Evolutionary conservation across 1,284 basidiomycete species (phyloP), one percentile per base, ranked within the genome.

Genomic region (Pseudozyma hubeiensis): DNA sequence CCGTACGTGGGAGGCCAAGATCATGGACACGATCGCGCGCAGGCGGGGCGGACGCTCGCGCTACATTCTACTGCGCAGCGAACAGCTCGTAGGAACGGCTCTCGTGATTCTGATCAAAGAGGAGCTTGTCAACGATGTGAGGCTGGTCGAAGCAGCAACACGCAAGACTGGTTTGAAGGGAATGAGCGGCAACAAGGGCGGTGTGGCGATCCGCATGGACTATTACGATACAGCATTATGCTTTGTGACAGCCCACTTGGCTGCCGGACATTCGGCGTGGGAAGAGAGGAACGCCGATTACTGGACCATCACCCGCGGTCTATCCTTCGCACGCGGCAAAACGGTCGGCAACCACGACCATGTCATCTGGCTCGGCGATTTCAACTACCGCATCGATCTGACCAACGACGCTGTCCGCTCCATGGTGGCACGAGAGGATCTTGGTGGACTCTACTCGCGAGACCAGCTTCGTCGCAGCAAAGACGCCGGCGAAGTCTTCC

Each of bases 111-210:
- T 97, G 35, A 91, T 94, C 51, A 93, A 92, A 85, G 86, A 89
- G 16, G 89, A 90, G 50, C 82, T 98, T 46, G 90, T 92, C 1
- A 87, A 89, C 19, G 88, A 91, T 35, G 92, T 99, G 53, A 89
- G 93, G 47, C 92, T 92, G 64, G 93, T 99, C 8, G 97, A 99
- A 85, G 94, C 91, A 4, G 88, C 94, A 5, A 91, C 92, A 33
- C 91, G 93, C 77, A 99, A 99, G 93, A 99, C 97, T 5, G 97
- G 97, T 19, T 87, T 99, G 40, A 90, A 93, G 59, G 97, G 97
- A 14, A 94, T 99, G 89, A 94, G 93, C 6, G 97, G 97, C 24
- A 99, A 99, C 86, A 99, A 87, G 72, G 86, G 86, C 17, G 95
- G 93, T 10, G 93, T 97, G 7, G 94, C 91, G 3, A 92, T 99